phyloP scores from a whole-genome alignment of 441 rosid genomes.

The Jatropha podagrica region DNA sequence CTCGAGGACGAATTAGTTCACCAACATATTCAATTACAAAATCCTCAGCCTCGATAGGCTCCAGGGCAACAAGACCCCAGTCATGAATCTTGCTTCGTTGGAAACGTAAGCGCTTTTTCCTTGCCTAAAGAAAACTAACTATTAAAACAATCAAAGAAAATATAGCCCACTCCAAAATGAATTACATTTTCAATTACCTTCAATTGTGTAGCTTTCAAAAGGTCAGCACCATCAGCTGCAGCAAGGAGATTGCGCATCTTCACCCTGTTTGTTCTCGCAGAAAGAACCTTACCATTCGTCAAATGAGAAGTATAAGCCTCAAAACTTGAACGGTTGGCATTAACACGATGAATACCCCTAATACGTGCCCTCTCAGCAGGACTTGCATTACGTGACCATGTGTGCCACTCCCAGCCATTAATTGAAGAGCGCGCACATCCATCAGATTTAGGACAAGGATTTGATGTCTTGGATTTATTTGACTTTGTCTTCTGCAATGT shows the following conservation, averaged over 20 bases:
- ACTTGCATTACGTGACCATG: conserved; percentile 83
- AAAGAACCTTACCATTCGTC: conserved; percentile 61
- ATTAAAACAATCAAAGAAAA: conserved; percentile 5
- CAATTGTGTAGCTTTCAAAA: conserved; percentile 88
- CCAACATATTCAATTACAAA: conserved; percentile 99
- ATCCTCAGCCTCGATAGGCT: conserved; percentile 98
- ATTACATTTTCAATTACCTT: conserved; percentile 51
- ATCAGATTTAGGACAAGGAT: conserved; percentile 63
- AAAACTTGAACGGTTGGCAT: conserved; percentile 47
- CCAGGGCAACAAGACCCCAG: conserved; percentile 98
- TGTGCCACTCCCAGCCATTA: conserved; percentile 94
- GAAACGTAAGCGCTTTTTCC: conserved; percentile 89
- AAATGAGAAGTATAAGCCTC: conserved; percentile 48
- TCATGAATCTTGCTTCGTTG: conserved; percentile 98
- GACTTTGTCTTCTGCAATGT: conserved; percentile 33
- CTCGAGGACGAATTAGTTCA: conserved; percentile 90
- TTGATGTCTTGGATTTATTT: conserved; percentile 39
- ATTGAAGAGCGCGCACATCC: conserved; percentile 96
- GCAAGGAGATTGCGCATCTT: conserved; percentile 98
- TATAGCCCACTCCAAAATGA: conserved; percentile 20
- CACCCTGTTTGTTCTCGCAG: conserved; percentile 97
- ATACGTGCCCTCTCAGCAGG: conserved; percentile 75
- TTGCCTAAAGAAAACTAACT: conserved; percentile 56
- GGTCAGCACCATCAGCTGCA: conserved; percentile 98
- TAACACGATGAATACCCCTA: conserved; percentile 59